These are phyloP conservation scores for Penicillium tannophilum DNA, from an alignment of 495 filamentous ascomycete species.

Conservation along the genomic window DNA sequence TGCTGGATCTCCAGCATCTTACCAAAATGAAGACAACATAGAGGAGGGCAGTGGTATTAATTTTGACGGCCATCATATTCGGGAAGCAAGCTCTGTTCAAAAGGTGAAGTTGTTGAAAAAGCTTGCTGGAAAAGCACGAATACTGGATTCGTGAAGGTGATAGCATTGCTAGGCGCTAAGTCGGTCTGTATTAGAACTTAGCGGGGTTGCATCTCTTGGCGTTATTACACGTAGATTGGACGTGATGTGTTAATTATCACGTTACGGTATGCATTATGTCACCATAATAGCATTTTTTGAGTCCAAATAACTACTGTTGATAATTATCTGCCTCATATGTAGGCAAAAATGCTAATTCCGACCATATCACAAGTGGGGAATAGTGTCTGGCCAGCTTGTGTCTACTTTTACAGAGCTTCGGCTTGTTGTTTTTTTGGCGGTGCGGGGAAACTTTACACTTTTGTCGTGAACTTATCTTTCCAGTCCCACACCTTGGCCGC, in stretches of 20 bases:
- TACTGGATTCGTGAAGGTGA: not conserved
- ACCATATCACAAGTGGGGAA: no score
- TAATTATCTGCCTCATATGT: no score
- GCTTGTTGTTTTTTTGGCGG: no score
- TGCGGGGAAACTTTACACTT: no score
- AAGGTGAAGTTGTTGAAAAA: not conserved
- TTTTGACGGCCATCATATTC: conserved; percentile 7
- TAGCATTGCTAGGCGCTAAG: not conserved
- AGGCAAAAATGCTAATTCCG: no score
- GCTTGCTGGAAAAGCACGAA: not conserved
- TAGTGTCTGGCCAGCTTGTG: no score
- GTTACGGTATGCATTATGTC: no score
- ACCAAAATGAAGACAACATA: conserved; percentile 11
- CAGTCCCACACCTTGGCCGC: not conserved
- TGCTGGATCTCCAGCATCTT: conserved; percentile 7
- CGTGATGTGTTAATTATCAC: no score
- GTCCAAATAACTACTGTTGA: no score
- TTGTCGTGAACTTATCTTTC: not conserved
- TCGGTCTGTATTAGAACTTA: not conserved
- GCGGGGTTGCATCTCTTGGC: not conserved
- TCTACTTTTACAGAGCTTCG: no score
- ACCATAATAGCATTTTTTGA: no score
- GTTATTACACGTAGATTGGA: no score
- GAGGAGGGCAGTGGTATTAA: conserved; percentile 8
- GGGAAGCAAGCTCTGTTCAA: not conserved